Conservation (phyloP, 495 filamentous ascomycete species). For the Lepraria neglecta region DNA sequence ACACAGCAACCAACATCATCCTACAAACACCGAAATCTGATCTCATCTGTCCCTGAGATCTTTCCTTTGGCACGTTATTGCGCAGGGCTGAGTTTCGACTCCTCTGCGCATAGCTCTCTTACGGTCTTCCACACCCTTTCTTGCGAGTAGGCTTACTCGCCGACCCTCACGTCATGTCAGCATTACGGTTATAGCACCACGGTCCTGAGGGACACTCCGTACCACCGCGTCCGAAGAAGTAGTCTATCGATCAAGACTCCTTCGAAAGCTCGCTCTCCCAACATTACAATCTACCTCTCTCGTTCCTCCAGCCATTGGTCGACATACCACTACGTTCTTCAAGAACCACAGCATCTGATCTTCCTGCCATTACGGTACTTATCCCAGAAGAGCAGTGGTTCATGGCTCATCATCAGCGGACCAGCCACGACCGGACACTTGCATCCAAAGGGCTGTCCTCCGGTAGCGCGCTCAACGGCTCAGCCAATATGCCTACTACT, state of each 20-base stretch:
- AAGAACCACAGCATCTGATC: not conserved
- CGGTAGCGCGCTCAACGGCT: not conserved
- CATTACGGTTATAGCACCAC: conserved; percentile 30
- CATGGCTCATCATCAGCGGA: conserved; percentile 23
- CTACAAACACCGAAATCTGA: conserved; percentile 10
- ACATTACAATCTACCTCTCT: not conserved
- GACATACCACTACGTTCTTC: not conserved
- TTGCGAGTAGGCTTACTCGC: conserved; percentile 23
- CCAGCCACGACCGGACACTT: conserved; percentile 5
- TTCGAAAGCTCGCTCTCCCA: not conserved
- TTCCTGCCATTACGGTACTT: not conserved
- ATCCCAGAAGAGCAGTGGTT: not conserved
- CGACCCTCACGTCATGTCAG: conserved; percentile 27
- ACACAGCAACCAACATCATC: conserved; percentile 11
- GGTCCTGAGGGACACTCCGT: conserved; percentile 33
- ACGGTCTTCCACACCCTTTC: not conserved
- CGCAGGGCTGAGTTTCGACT: conserved; percentile 12
- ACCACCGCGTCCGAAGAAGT: not conserved
- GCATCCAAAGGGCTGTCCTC: conserved; percentile 13
- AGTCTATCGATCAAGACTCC: not conserved
- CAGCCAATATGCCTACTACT: not conserved
- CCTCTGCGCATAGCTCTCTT: conserved; percentile 6
- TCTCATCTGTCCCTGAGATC: not conserved
- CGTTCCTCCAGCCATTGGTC: not conserved
- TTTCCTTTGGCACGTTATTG: not conserved